phyloP scores from a whole-genome alignment of 805 yeast genomes.

The Metschnikowia drakensbergensis region DNA sequence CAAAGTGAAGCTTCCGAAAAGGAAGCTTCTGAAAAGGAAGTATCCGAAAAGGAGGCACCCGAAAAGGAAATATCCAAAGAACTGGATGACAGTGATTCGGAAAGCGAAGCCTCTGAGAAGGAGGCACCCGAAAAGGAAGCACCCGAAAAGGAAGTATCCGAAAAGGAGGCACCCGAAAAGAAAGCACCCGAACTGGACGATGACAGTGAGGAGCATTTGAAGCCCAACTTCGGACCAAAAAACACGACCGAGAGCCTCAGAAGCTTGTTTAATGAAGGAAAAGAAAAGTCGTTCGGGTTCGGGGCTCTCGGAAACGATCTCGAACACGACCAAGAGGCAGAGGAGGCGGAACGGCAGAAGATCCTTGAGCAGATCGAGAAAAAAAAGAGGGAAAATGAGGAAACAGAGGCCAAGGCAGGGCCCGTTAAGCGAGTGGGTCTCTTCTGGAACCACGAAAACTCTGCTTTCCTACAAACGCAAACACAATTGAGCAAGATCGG shows the following conservation, averaged over 20 bases:
- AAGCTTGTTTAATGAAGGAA: constrained; percentile 48
- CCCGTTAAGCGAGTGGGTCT: constrained; percentile 39
- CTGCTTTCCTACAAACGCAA: constrained; percentile 86
- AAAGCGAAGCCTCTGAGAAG: not conserved
- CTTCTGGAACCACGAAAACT: constrained; percentile 78
- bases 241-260: constrained; percentile 60
- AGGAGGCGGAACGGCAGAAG: constrained; percentile 20
- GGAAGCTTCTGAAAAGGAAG: not conserved
- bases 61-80: not conserved
- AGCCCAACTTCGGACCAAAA: constrained; percentile 51
- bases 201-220: constrained; percentile 38
- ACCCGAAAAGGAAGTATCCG: too few species aligned
- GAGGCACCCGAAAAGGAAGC: not conserved
- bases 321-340: constrained; percentile 9
- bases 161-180: constrained; percentile 20
- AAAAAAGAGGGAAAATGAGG: constrained; percentile 28
- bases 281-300: constrained; percentile 34
- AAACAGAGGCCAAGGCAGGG: constrained; percentile 23
- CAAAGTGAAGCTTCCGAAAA: not conserved
- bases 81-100: not conserved
- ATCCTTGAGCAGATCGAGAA: constrained; percentile 30
- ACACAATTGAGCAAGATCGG: constrained; percentile 66
- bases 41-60: not conserved
- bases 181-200: not conserved
- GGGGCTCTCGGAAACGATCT: constrained; percentile 28